A percentile compares a stretch with the other conserved stretches of the same genome.
phyloP scores from a whole-genome alignment of 352 stramenopile species.

The Phytophthora syringae region DNA sequence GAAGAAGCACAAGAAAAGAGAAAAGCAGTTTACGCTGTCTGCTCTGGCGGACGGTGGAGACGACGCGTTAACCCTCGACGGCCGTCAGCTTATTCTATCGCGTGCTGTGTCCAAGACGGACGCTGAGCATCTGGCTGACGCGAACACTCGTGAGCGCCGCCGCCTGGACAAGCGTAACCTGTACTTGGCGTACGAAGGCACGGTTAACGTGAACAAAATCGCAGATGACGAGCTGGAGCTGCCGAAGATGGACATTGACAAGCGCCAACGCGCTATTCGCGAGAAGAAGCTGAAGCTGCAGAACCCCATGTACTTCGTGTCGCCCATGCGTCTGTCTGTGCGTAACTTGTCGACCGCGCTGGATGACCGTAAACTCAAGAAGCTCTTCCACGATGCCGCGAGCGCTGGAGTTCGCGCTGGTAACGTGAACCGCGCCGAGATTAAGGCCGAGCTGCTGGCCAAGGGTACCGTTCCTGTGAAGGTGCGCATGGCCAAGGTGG shows the following conservation, averaged over 20 bases:
- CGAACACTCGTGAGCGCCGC: conserved; percentile 62
- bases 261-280: conserved; percentile 90
- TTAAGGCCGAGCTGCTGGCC: conserved; percentile 68
- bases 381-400: conserved; percentile 86
- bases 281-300: conserved; percentile 98
- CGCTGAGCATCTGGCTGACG: conserved; percentile 62
- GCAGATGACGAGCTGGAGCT: conserved; percentile 87
- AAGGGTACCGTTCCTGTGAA: conserved; percentile 60
- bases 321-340: conserved; percentile 93
- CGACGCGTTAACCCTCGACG: conserved; percentile 76
- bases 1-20: conserved; percentile 55
- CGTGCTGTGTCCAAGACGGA: conserved; percentile 77
- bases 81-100: conserved; percentile 78
- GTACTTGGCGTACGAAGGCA: conserved; percentile 95
- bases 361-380: conserved; percentile 93
- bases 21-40: conserved; percentile 69
- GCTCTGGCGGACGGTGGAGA: conserved; percentile 65
- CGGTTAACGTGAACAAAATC: conserved; percentile 92
- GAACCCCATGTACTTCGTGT: conserved; percentile 98
- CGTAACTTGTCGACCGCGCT: conserved; percentile 91
- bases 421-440: conserved; percentile 83
- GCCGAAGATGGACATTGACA: conserved; percentile 94
- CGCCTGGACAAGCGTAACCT: conserved; percentile 96
- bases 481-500: conserved; percentile 84
- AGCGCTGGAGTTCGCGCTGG: conserved; percentile 70